phyloP scores from a whole-genome alignment of 1,139 yeast genomes.

The Pichia cactophila region DNA sequence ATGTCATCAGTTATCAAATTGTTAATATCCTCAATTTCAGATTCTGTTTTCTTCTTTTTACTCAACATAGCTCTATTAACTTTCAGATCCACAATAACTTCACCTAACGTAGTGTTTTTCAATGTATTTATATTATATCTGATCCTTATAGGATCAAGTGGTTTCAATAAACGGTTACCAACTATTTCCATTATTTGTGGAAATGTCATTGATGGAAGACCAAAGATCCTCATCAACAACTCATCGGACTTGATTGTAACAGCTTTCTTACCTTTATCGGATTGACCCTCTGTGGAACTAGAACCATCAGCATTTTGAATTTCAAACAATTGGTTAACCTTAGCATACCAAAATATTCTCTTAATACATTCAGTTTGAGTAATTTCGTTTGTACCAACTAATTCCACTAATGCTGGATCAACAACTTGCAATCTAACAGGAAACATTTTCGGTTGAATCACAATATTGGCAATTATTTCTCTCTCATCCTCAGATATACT shows the following conservation, averaged over 20 bases:
- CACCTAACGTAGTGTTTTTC: conserved; percentile 74
- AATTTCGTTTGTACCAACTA: conserved; percentile 70
- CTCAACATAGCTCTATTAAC: conserved; percentile 30
- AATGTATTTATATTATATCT: conserved; percentile 72
- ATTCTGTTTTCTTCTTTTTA: conserved; percentile 19
- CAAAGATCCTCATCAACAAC: conserved; percentile 51
- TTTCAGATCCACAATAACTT: conserved; percentile 66
- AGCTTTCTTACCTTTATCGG: conserved; percentile 16
- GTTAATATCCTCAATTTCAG: conserved; percentile 30
- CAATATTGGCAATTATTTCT: conserved; percentile 63
- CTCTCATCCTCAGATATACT: conserved; percentile 25
- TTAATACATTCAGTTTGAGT: conserved; percentile 84
- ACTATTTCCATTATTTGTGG: conserved; percentile 69
- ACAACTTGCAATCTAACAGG: conserved; percentile 60
- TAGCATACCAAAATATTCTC: conserved; percentile 82
- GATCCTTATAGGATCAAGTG: conserved; percentile 70
- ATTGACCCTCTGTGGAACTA: conserved; percentile 3
- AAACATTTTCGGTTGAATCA: conserved; percentile 69
- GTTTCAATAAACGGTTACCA: conserved; percentile 53
- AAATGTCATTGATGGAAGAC: conserved; percentile 48
- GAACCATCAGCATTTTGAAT: conserved; percentile 32
- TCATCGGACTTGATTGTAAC: conserved; percentile 60
- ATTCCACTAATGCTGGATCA: conserved; percentile 52
- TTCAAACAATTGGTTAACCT: conserved; percentile 53
- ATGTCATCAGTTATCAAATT: conserved; percentile 25